A percentile compares a stretch with the other conserved stretches of the same genome.
Conservation (phyloP, 2,329 filamentous ascomycete species). For the Verticillium klebahnii region DNA sequence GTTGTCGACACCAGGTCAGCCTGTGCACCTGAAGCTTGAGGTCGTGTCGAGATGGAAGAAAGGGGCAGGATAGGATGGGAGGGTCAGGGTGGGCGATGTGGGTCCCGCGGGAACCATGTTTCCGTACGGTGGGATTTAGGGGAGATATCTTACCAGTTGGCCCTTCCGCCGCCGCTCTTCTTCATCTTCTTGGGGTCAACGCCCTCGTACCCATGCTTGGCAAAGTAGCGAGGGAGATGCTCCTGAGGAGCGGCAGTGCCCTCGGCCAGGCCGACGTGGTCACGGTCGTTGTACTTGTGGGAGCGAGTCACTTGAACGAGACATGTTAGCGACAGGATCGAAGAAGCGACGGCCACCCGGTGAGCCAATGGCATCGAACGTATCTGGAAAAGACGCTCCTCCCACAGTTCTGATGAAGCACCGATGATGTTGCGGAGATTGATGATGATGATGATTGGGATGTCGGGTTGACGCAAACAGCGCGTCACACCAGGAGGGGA, state of each 20-base stretch:
- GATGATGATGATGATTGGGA: not conserved
- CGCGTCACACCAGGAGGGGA: constrained; percentile 5
- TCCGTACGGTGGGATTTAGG: constrained; percentile 9
- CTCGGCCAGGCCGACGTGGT: constrained; percentile 76
- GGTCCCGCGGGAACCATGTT: not conserved
- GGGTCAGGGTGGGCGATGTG: not conserved
- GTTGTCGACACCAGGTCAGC: constrained; percentile 9
- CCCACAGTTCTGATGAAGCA: not conserved
- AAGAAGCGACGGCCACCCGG: not conserved
- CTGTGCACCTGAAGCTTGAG: not conserved
- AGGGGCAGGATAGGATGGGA: not conserved
- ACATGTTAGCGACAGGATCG: constrained; percentile 8
- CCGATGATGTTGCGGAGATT: not conserved
- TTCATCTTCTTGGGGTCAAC: constrained; percentile 89
- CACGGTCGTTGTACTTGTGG: constrained; percentile 91
- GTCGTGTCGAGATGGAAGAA: not conserved
- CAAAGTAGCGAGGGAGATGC: constrained; percentile 86
- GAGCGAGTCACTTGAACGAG: constrained; percentile 80
- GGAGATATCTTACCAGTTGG: constrained; percentile 72
- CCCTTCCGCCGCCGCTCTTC: constrained; percentile 90
- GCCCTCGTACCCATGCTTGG: constrained; percentile 77
- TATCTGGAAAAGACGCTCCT: not conserved
- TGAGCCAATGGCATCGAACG: not conserved
- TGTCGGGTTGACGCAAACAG: constrained; percentile 1
- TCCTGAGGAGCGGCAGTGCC: constrained; percentile 66